These are phyloP conservation scores for Penicillium paneum DNA, from an alignment of 2,329 filamentous ascomycete genomes.

Conservation along the genomic window DNA sequence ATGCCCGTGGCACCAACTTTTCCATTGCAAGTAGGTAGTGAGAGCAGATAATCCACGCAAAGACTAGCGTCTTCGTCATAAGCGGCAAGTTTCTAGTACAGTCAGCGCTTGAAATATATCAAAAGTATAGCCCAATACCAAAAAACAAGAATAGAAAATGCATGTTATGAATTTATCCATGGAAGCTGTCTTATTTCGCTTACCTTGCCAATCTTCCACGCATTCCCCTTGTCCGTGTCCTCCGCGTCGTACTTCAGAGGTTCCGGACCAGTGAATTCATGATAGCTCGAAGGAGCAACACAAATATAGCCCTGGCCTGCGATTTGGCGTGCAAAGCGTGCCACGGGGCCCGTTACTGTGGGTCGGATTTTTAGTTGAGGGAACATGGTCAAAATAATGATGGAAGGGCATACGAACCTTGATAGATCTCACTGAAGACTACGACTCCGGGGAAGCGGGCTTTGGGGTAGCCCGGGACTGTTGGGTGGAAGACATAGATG, in stretches of 20 bases:
- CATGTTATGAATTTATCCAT: neutral
- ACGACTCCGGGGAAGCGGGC: slow-evolving; percentile 87
- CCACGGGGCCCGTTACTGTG: slow-evolving; percentile 81
- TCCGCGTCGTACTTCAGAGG: slow-evolving; percentile 80
- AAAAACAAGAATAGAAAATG: neutral
- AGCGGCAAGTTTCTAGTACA: slow-evolving; percentile 66
- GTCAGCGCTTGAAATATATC: neutral
- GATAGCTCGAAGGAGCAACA: slow-evolving; percentile 84
- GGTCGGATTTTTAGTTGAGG: neutral
- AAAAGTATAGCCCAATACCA: neutral
- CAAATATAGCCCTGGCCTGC: slow-evolving; percentile 91
- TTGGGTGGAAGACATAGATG: slow-evolving; percentile 84
- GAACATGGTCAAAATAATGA: neutral
- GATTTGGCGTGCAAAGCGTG: slow-evolving; percentile 86
- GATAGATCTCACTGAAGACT: slow-evolving; percentile 92
- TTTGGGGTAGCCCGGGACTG: slow-evolving; percentile 78
- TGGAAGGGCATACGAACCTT: slow-evolving; percentile 57
- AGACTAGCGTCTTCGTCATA: slow-evolving; percentile 77
- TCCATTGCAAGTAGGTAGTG: slow-evolving; percentile 74
- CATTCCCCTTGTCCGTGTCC: slow-evolving; percentile 83
- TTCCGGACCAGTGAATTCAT: slow-evolving; percentile 86
- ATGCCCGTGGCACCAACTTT: slow-evolving; percentile 78
- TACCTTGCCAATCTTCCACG: slow-evolving; percentile 79
- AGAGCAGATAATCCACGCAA: slow-evolving; percentile 67
- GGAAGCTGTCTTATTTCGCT: neutral